These are phyloP conservation scores for Dictyostelium intermedium DNA, from an alignment of 78 protist species.

Conservation along the genomic window DNA sequence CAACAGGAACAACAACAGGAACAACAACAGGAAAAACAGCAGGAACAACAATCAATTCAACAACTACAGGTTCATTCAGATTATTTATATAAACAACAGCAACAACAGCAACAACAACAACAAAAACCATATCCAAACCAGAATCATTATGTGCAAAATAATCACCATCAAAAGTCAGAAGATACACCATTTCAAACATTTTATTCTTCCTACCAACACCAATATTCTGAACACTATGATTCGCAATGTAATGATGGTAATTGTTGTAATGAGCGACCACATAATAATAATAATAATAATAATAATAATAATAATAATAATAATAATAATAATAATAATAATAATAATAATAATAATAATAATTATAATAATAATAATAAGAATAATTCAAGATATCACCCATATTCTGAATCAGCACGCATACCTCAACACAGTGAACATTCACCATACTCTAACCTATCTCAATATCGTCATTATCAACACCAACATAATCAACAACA, in stretches of 20 bases:
- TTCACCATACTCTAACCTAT: background rate
- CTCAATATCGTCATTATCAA: background rate
- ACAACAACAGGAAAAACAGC: background rate
- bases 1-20: background rate
- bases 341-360: background rate
- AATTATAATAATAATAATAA: background rate
- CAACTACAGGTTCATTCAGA: too few relatives aligned
- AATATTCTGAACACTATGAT: background rate
- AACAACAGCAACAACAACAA: background rate
- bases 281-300: background rate
- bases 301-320: background rate
- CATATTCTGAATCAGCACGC: background rate
- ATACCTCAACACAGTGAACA: background rate
- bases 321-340: background rate
- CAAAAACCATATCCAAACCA: background rate
- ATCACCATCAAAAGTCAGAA: background rate
- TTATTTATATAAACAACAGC: too few relatives aligned
- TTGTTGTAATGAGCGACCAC: too few relatives aligned
- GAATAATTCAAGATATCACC: background rate
- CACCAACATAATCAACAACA: too few relatives aligned
- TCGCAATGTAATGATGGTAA: too few relatives aligned
- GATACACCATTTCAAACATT: background rate
- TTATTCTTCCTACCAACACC: background rate
- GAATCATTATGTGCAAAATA: background rate
- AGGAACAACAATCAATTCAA: background rate